These are phyloP conservation scores for Cornus kousa DNA, from an alignment of 148 eudicot genomes.

Conservation along the genomic window DNA sequence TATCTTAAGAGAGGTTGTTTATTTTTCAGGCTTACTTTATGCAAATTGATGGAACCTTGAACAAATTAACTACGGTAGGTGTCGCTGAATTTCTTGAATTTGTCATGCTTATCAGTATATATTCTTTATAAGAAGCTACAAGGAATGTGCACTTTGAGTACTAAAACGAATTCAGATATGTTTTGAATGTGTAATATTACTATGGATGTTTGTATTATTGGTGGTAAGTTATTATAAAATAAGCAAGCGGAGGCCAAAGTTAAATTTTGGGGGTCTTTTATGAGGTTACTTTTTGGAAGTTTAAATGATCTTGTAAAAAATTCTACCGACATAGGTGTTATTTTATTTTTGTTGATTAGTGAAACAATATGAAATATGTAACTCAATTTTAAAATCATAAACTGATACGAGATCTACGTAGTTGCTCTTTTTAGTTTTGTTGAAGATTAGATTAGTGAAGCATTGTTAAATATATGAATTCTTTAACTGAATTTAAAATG, in stretches of 20 bases:
- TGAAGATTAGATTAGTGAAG: too few species aligned
- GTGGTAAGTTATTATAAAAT: background rate
- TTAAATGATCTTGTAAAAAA: background rate
- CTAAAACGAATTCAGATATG: background rate
- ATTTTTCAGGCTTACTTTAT: slow-evolving; percentile 71
- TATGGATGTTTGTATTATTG: background rate
- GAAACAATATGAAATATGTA: too few species aligned
- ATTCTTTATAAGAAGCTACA: background rate
- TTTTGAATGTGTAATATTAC: background rate
- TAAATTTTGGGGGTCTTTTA: too few species aligned
- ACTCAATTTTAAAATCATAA: too few species aligned
- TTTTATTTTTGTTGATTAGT: too few species aligned
- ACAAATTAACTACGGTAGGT: slow-evolving; percentile 68
- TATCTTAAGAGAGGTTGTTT: slow-evolving; percentile 12
- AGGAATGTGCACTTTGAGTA: background rate
- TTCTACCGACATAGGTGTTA: too few species aligned
- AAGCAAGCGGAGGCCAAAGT: background rate
- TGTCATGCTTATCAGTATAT: background rate
- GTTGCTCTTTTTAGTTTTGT: too few species aligned
- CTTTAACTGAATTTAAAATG: too few species aligned
- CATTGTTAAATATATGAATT: too few species aligned
- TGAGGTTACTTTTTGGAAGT: background rate
- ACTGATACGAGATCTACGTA: too few species aligned
- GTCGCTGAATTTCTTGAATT: background rate
- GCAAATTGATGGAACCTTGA: slow-evolving; percentile 71